phyloP scores from a whole-genome alignment of 2,329 filamentous ascomycete genomes.

The Trichoderma brevicompactum region DNA sequence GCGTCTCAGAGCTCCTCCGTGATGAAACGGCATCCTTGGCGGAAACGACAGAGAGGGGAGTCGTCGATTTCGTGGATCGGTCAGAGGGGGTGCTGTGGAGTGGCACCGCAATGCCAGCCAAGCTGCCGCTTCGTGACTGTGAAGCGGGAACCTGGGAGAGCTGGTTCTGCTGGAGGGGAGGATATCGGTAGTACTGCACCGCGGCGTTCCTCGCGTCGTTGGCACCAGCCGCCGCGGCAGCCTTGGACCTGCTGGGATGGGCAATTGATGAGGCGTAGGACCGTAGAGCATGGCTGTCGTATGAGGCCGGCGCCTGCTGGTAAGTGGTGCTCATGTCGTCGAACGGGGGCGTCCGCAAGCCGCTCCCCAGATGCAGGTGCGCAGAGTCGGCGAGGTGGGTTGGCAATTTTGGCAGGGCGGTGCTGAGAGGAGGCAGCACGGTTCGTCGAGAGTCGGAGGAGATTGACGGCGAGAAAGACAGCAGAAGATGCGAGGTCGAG shows the following conservation, averaged over 20 bases:
- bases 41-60: constrained; percentile 8
- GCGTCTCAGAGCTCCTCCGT: constrained; percentile 48
- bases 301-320: constrained; percentile 52
- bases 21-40: constrained; percentile 38
- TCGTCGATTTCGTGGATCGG: constrained; percentile 17
- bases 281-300: constrained; percentile 51
- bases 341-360: constrained; percentile 56
- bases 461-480: constrained; percentile 34
- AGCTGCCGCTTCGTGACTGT: constrained; percentile 29
- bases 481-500: constrained; percentile 33
- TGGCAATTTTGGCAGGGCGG: constrained; percentile 35
- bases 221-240: constrained; percentile 10
- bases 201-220: constrained; percentile 8
- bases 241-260: constrained; percentile 40
- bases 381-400: constrained; percentile 31
- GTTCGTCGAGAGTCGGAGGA: constrained; percentile 33
- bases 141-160: constrained; percentile 17
- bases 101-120: background rate
- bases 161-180: constrained; percentile 35
- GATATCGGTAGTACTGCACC: constrained; percentile 40
- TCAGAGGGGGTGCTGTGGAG: constrained; percentile 17
- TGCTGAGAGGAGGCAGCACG: constrained; percentile 30
- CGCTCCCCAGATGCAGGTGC: constrained; percentile 37
- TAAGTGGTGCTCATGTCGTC: constrained; percentile 61
- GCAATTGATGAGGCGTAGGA: constrained; percentile 45